These are phyloP conservation scores for Myrica gale DNA, from an alignment of 306 rosid species.

Conservation along the genomic window DNA sequence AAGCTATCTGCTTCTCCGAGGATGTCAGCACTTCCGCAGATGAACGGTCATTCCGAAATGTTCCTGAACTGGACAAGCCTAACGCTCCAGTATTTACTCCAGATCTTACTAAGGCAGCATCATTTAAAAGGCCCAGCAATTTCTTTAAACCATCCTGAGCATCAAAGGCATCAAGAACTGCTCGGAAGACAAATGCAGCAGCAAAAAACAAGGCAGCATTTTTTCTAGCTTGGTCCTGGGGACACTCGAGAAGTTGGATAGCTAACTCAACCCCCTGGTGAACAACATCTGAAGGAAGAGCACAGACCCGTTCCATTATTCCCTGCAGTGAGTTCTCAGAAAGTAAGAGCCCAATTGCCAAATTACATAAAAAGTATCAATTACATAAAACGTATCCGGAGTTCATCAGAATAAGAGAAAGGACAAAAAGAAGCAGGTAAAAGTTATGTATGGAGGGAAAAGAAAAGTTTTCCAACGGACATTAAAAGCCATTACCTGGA, in stretches of 20 bases:
- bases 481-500: constrained; percentile 57
- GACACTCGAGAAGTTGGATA: constrained; percentile 84
- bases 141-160: constrained; percentile 84
- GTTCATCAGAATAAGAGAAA: too few species aligned
- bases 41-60: constrained; percentile 79
- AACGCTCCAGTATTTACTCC: constrained; percentile 82
- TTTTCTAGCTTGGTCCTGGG: constrained; percentile 90
- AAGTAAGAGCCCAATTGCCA: neutral
- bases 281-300: constrained; percentile 82
- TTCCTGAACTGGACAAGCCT: constrained; percentile 62
- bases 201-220: constrained; percentile 87
- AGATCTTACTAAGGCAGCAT: constrained; percentile 85
- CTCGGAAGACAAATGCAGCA: constrained; percentile 96
- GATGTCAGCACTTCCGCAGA: constrained; percentile 87
- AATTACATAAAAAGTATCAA: constrained; percentile 5
- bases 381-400: neutral
- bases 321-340: constrained; percentile 48
- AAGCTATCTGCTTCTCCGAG: constrained; percentile 95
- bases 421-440: too few species aligned
- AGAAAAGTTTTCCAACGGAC: constrained; percentile 1
- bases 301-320: constrained; percentile 96
- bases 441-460: neutral
- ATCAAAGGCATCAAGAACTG: constrained; percentile 95
- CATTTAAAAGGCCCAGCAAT: constrained; percentile 73
- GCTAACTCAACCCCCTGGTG: constrained; percentile 84